Conservation (phyloP, 371 early-diverging fungal genomes). For the Saksenaea oblongispora region DNA sequence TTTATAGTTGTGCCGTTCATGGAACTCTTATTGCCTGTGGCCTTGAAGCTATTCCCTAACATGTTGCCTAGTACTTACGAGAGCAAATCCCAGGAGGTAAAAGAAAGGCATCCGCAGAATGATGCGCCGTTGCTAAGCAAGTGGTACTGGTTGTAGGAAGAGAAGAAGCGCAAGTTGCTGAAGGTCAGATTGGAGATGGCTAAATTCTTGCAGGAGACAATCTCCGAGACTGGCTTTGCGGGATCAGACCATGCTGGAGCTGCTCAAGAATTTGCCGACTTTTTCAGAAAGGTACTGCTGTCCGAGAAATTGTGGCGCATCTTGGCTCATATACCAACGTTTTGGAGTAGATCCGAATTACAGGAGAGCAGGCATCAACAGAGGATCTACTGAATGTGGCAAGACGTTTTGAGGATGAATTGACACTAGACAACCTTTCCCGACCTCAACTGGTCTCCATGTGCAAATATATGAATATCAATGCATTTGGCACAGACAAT, state of each 20-base stretch:
- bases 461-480: conserved; percentile 92
- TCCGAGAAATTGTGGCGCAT: no score
- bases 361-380: conserved; percentile 83
- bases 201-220: conserved; percentile 92
- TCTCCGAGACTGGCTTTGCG: conserved; percentile 80
- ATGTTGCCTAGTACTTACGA: conserved; percentile 97
- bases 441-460: conserved; percentile 94
- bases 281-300: conserved; percentile 72
- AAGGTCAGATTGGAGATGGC: conserved; percentile 94
- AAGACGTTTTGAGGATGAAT: conserved; percentile 86
- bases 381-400: conserved; percentile 85
- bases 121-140: not conserved
- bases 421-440: conserved; percentile 91
- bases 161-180: conserved; percentile 85
- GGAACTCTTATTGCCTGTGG: conserved; percentile 90
- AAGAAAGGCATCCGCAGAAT: not conserved
- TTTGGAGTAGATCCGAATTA: conserved; percentile 71
- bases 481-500: conserved; percentile 94
- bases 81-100: conserved; percentile 79
- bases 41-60: conserved; percentile 93
- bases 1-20: conserved; percentile 94
- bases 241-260: conserved; percentile 60
- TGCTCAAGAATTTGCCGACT: conserved; percentile 79
- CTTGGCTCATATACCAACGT: not conserved
- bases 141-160: conserved; percentile 62